These are phyloP conservation scores for Arachis stenosperma DNA, from an alignment of 306 rosid species.

Conservation along the genomic window DNA sequence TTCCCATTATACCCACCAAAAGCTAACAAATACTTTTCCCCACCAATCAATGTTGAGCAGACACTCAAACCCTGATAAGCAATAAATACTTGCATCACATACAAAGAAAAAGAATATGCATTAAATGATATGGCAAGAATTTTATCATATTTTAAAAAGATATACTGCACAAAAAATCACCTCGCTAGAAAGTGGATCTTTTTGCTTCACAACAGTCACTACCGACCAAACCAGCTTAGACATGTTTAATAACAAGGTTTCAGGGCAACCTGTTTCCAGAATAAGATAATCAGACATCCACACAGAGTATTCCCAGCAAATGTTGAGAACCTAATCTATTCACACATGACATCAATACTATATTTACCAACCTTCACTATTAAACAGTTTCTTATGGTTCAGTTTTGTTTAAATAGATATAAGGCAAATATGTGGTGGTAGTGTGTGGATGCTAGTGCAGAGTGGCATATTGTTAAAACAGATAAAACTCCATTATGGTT, in stretches of 20 bases:
- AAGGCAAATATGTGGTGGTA: conserved; percentile 9
- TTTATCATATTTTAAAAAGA: conserved; percentile 26
- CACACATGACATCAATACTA: conserved; percentile 5
- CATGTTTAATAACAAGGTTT: conserved; percentile 85
- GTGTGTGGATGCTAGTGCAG: conserved; percentile 21
- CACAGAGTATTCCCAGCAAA: neutral
- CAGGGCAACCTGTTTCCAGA: conserved; percentile 77
- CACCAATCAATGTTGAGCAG: conserved; percentile 69
- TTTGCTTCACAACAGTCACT: conserved; percentile 71
- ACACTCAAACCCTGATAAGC: conserved; percentile 82
- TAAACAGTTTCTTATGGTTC: conserved; percentile 24
- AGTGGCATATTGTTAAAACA: conserved; percentile 5
- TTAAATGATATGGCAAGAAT: conserved; percentile 21
- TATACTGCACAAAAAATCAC: conserved; percentile 50
- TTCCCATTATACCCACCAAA: conserved; percentile 98
- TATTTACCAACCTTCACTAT: conserved; percentile 24
- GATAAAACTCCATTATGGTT: neutral
- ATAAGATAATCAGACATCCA: conserved; percentile 33
- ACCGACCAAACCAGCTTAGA: conserved; percentile 90
- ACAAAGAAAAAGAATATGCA: conserved; percentile 27
- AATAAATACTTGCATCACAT: conserved; percentile 26
- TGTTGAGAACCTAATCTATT: conserved; percentile 1
- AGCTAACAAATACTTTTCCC: conserved; percentile 77
- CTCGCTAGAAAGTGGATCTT: conserved; percentile 98
- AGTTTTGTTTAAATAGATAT: conserved; percentile 34